Base-by-base conservation (phyloP, 2,329 filamentous ascomycete genomes). In the Mycosphaerella sp. region DNA sequence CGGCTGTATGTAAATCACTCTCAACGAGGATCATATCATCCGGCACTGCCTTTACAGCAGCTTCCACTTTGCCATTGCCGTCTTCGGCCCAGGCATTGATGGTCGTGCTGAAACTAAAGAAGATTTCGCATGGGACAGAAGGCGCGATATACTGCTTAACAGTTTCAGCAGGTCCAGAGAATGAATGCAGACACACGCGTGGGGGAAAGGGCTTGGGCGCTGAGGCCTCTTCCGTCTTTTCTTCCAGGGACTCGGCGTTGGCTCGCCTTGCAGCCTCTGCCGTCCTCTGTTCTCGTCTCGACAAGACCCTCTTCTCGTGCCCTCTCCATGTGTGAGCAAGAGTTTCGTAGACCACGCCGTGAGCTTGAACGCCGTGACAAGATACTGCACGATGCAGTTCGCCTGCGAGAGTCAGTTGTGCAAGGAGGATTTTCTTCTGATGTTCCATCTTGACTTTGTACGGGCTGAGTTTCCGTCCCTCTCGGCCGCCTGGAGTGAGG, bases 111-210 rank as follows among this genome's bases (percentile, higher is more conserved):
- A 97, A 95, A 1, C 90, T 95, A 64, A 95, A 91, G 71, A 84
- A 98, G 17, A 97, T 78, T 12, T 82, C 77, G 0, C 84, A 82
- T 0, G 92, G 92, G 7, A 93, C 82, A 1, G 80, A 76, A 1
- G 82, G 80, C 59, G 86, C 79, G 45, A 89, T 73, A 65, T 95
- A 97, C 69, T 90, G 89, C 60, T 80, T 84, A 38, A 96, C 73
- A 32, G 85, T 79, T 53, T 93, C 84, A 9, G 82, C 76, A 5
- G 85, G 80, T 0, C 89, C 92, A 45, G 87, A 95, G 71, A 90
- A 98, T 0, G 91, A 96, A 71, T 98, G 93, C 55, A 98, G 81
- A 67, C 93, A 98, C 67, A 97, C 85, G 7, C 91, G 78, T 0
- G 91, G 90, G 3, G 93, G 91, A 62, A 86, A 97, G 0, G 87